Percentiles rank a stretch among this genome's conserved stretches.
Evolutionary conservation across 2,329 filamentous ascomycete genomes (phyloP).

Genomic region (Cercospora nicotianae): DNA sequence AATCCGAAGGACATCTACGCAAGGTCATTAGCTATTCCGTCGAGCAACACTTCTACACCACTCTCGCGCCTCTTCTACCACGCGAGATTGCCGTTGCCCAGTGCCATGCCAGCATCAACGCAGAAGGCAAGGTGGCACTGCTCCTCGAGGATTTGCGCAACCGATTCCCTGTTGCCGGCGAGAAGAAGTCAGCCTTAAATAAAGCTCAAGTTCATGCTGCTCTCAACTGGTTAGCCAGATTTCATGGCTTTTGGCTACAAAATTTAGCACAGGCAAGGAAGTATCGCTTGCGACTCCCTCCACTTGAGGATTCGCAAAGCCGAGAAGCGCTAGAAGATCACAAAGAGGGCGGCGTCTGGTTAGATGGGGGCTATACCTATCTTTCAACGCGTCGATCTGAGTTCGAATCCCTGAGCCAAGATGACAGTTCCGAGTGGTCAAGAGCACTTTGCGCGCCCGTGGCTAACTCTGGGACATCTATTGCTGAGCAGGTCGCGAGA

Average conservation of each 20-base stretch:
- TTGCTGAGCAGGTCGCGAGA: slow-evolving; percentile 52
- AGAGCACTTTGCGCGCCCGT: slow-evolving; percentile 47
- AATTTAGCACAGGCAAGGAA: slow-evolving; percentile 33
- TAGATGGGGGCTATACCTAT: slow-evolving; percentile 65
- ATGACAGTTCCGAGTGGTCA: slow-evolving; percentile 58
- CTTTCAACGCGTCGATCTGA: slow-evolving; percentile 63
- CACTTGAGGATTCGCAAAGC: slow-evolving; percentile 52
- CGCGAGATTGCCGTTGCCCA: slow-evolving; percentile 51
- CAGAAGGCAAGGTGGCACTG: slow-evolving; percentile 50
- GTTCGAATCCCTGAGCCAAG: slow-evolving; percentile 51
- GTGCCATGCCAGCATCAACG: slow-evolving; percentile 41
- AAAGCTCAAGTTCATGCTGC: slow-evolving; percentile 54
- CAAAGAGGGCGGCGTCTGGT: slow-evolving; percentile 46
- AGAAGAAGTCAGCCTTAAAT: slow-evolving; percentile 53
- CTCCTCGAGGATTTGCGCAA: slow-evolving; percentile 59
- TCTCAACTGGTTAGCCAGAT: slow-evolving; percentile 62
- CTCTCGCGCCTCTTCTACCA: slow-evolving; percentile 54
- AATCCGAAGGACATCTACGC: slow-evolving; percentile 62
- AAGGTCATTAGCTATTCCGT: slow-evolving; percentile 68
- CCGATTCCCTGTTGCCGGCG: slow-evolving; percentile 58
- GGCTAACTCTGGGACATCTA: slow-evolving; percentile 31
- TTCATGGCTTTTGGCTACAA: slow-evolving; percentile 59
- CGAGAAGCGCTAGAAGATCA: neutral
- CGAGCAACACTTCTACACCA: slow-evolving; percentile 65
- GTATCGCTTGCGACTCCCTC: slow-evolving; percentile 52